Base-by-base conservation (phyloP, 2,329 filamentous ascomycete genomes). In the Gaeumannomyces tritici region DNA sequence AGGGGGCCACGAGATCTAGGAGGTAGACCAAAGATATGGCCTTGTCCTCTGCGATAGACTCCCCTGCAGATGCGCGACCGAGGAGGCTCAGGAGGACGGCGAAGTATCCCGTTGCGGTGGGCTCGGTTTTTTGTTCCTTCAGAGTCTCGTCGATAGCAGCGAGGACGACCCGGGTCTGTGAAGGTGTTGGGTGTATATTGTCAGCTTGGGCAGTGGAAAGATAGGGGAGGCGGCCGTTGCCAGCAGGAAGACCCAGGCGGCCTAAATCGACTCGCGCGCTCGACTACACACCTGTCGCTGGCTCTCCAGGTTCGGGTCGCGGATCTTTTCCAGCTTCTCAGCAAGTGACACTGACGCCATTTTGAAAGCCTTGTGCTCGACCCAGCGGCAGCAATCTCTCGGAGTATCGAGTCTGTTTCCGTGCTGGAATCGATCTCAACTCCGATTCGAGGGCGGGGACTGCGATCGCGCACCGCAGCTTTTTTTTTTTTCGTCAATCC, bases 91-190 rank as follows among this genome's bases (percentile, higher is more conserved):
- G 83, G 6, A 99, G 85, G n/a, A 95, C 93, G 21, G 93, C 93
- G 72, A 98, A 97, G 77, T 98, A 99, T 65, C 89, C 91, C 21
- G 95, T 97, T 28, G 95, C 84, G 1, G 91, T 93, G 64, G 88
- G 83, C 63, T 91, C 86, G 63, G 90, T 88, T 70, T 93, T 90
- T 74, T 97, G 91, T 70, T 93, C 90, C 73, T 89, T 88, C 64
- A 99, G 85, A 55, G 92, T 97, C 69, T 96, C 89, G 75, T 99
- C 95, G 70, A 99, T 90, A 65, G 93, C 93, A 68, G 88, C 87
- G 66, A 99, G 86, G 65, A 99, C 88, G 69, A 96, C 87, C 65
- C 88, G 89, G 66, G 89, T 93, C 89, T 95, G 68, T 26, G 12
- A 7, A 27, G 2, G 28, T 29, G 65, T 15, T n/a, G 42, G 21